Base-by-base conservation (phyloP, 305 asterid genomes). In the Striga hermonthica region DNA sequence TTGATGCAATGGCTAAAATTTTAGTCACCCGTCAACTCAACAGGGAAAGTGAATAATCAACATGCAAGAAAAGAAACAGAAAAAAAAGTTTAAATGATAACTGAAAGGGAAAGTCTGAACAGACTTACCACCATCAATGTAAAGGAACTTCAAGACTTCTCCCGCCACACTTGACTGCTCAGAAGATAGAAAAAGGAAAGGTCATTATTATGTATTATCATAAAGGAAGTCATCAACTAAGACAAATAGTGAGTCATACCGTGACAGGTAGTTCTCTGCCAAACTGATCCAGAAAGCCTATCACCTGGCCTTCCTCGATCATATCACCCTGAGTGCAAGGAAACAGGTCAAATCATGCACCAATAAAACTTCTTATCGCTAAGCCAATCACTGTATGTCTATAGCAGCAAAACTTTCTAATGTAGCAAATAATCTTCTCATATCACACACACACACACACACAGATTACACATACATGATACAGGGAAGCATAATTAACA, bases 121-220 rank as follows among this genome's bases (percentile, higher is more conserved):
- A 15, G 11, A 45, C 76, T 31, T 87, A 90, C 96, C 96, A 9
- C 92, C 95, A 53, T 90, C 95, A 41, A 39, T 66, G 70, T 58
- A 82, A 37, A 90, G 86, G 74, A 90, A 13, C 86, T 82, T 88
- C 79, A 87, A 72, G 63, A 90, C 80, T 79, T 90, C 95, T 79
- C 97, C 97, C 68, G 74, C 87, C 37, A 80, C 92, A 70, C 84
- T 83, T 22, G 97, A 81, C 95, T 87, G 86, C 81, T 72, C 54
- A 35, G 22, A 65, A 63, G 38, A 62, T 67, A 54, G 61, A 60
- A 76, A 67, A 64, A 22, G 2, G 7, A 4, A 52, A 28, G 73
- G 63, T 34, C 38, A 38, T 11, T 14, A 12, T 14, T 0, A 14
- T 12, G 15, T 5, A 14, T 12, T 12, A 49, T 9, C 13, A 9